These are phyloP conservation scores for Lophiostoma macrostomum DNA, from an alignment of 495 filamentous ascomycete genomes.

Conservation along the genomic window DNA sequence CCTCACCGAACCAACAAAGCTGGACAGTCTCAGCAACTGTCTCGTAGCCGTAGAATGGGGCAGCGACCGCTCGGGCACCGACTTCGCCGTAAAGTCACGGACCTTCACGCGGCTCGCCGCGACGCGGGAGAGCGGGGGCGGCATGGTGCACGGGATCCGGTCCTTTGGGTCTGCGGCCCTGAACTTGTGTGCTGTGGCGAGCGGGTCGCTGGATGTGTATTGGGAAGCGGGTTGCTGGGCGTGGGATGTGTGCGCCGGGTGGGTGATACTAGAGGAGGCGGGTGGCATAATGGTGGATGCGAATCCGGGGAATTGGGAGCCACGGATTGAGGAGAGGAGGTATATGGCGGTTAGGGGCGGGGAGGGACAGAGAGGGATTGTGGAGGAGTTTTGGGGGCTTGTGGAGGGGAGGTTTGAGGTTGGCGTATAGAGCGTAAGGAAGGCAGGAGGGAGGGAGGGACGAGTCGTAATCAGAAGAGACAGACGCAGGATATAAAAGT, in stretches of 20 bases:
- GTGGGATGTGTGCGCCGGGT: constrained; percentile 91
- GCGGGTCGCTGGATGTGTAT: constrained; percentile 75
- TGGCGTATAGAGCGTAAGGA: constrained; percentile 13
- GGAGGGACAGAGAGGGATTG: constrained; percentile 67
- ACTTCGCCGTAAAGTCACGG: constrained; percentile 68
- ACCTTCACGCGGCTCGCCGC: constrained; percentile 65
- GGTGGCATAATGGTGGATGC: constrained; percentile 77
- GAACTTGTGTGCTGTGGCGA: constrained; percentile 78
- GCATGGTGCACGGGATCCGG: constrained; percentile 79
- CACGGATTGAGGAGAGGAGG: constrained; percentile 67
- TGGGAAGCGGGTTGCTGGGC: constrained; percentile 96
- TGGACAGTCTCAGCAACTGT: constrained; percentile 57
- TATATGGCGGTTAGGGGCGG: constrained; percentile 75
- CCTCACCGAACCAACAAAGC: constrained; percentile 47
- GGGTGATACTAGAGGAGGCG: constrained; percentile 82
- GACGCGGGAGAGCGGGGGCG: constrained; percentile 63
- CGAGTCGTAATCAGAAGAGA: not conserved
- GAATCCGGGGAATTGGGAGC: constrained; percentile 74
- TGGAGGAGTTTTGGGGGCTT: constrained; percentile 77
- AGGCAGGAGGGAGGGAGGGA: not conserved
- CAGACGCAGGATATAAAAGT: not conserved
- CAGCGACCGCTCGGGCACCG: constrained; percentile 64
- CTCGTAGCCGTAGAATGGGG: constrained; percentile 80
- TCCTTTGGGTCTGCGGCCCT: constrained; percentile 76
- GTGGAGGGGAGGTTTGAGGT: constrained; percentile 53